Percentiles rank a stretch among this genome's conserved stretches.
Evolutionary conservation across 2,329 filamentous ascomycete species (phyloP).

Genomic region (Cordyceps javanica): DNA sequence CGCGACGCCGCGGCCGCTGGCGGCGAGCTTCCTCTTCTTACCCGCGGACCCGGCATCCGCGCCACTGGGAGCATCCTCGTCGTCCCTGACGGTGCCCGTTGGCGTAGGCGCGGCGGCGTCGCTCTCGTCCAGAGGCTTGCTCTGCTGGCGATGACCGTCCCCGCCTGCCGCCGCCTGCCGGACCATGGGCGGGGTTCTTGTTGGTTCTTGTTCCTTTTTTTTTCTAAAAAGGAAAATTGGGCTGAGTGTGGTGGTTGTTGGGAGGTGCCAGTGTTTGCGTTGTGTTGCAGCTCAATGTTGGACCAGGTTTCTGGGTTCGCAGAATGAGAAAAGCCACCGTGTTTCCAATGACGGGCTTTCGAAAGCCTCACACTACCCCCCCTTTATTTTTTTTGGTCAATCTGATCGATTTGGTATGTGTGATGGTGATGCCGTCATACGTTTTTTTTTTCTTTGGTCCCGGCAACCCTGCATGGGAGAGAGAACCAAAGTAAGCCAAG

Average conservation of each 20-base stretch:
- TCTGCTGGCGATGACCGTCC: not conserved
- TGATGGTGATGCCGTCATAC: not conserved
- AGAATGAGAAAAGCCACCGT: too few relatives aligned
- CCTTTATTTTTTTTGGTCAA: not conserved
- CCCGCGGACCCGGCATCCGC: not conserved
- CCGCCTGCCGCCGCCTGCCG: not conserved
- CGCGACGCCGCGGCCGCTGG: constrained; percentile 45
- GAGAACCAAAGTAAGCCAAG: not conserved
- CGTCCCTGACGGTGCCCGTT: not conserved
- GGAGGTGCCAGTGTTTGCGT: not conserved
- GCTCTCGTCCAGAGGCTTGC: constrained; percentile 5
- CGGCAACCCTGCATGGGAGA: not conserved
- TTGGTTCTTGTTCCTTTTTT: not conserved
- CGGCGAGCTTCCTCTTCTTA: constrained; percentile 42
- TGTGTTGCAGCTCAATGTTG: too few relatives aligned
- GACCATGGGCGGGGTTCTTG: not conserved
- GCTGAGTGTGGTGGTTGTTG: not conserved
- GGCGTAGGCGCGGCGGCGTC: not conserved
- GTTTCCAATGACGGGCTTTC: too few relatives aligned
- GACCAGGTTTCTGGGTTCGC: too few relatives aligned
- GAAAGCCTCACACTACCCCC: too few relatives aligned
- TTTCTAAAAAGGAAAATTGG: too few relatives aligned
- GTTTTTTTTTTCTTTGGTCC: not conserved
- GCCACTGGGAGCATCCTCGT: not conserved
- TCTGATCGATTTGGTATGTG: not conserved